phyloP scores from a whole-genome alignment of 1,284 basidiomycete genomes.

The Leccinum solheimii region DNA sequence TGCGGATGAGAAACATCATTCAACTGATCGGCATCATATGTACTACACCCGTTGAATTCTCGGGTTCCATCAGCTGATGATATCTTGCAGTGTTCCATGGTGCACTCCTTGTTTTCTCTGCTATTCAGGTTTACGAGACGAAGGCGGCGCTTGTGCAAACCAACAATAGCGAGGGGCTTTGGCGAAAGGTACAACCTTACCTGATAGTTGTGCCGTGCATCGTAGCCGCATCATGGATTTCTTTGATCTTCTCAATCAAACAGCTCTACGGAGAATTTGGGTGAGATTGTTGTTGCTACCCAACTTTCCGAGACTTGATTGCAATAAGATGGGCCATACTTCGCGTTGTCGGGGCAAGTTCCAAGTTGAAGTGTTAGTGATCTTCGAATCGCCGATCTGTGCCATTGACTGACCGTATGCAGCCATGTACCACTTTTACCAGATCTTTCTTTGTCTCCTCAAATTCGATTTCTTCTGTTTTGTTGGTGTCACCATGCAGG shows the following conservation, averaged over 20 bases:
- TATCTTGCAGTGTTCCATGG: slow-evolving; percentile 64
- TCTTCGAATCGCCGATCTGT: neutral
- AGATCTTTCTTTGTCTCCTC: slow-evolving; percentile 80
- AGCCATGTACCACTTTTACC: slow-evolving; percentile 85
- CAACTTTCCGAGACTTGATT: slow-evolving; percentile 8
- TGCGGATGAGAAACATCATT: slow-evolving; percentile 72
- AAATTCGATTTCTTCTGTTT: slow-evolving; percentile 89
- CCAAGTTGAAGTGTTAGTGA: slow-evolving; percentile 71
- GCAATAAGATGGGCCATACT: slow-evolving; percentile 75
- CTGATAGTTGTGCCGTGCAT: slow-evolving; percentile 56
- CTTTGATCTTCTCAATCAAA: slow-evolving; percentile 54
- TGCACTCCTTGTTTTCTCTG: slow-evolving; percentile 69
- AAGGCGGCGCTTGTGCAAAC: slow-evolving; percentile 49
- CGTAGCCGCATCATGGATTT: slow-evolving; percentile 52
- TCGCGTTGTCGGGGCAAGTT: slow-evolving; percentile 80
- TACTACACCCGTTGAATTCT: slow-evolving; percentile 35
- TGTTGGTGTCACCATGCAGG: slow-evolving; percentile 84
- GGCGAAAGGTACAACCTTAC: slow-evolving; percentile 49
- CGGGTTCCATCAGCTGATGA: slow-evolving; percentile 13
- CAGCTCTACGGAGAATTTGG: slow-evolving; percentile 62
- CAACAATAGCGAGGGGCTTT: slow-evolving; percentile 26
- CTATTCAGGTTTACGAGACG: slow-evolving; percentile 75
- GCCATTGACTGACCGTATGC: slow-evolving; percentile 10
- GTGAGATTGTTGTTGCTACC: slow-evolving; percentile 37
- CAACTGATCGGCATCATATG: slow-evolving; percentile 73